Evolutionary conservation across 805 yeast species (phyloP), one percentile per base, ranked within the genome.

Genomic region (Pichia kluyveri): DNA sequence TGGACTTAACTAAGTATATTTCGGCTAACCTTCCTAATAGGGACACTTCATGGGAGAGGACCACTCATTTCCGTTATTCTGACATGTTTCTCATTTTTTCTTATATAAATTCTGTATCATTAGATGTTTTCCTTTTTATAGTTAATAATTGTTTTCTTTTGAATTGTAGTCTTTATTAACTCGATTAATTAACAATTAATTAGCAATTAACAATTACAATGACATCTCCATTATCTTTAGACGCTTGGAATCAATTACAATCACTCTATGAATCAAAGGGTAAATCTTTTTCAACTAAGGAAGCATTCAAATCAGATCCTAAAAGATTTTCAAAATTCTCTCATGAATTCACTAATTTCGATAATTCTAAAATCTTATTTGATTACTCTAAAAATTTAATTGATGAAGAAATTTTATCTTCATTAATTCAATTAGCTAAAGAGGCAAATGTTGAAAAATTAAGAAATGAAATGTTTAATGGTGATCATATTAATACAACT

Each of bases 341-440:
- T 56, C 79, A 78, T 65, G 81, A 86, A 50, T 88, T 89, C 69
- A 72, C 72, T 59, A 93, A 91, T 75, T 85, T 64, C 67, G 97
- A 91, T 64, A 88, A 84, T 43, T 85, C 96, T 49, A 74, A 89
- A 72, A 86, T 93, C 64, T 71, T 91, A 60, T 93, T 91, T 63
- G 99, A 93, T 69, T 93, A 83, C 77, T 86, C 96, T 60, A 93
- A 93, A 79, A 93, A 93, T 71, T 76, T 93, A 67, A 75, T 93
- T 65, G 83, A 89, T 66, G 96, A 89, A 56, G 88, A 87, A 62
- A 79, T 91, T 62, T 69, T 87, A 57, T 57, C 69, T 34, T 67
- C 79, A 46, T 79, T 93, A 66, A 54, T 87, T 54, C 75, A 79
- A 61, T 79, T 93, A 63, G 98, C 98, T 58, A 79, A 82, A 66